Evolutionary conservation across 176 grass and related monocot species (phyloP).

Genomic region (Aegilops longissima): DNA sequence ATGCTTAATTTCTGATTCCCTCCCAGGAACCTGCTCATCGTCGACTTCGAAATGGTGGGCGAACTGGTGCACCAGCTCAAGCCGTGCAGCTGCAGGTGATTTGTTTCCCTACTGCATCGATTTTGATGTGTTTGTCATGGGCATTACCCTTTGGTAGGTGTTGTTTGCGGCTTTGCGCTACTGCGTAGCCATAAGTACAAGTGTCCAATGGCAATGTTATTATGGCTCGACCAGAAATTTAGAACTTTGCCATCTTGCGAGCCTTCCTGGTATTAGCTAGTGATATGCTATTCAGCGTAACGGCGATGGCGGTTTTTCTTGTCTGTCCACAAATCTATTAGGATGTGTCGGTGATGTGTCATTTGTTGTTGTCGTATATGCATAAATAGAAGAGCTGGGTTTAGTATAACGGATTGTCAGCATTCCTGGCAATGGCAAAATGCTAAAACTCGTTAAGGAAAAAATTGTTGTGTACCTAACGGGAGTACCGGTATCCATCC

Average conservation of each 20-base stretch:
- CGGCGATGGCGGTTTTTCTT: background rate
- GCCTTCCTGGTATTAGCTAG: too few species aligned
- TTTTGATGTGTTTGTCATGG: background rate
- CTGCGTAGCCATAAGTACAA: too few species aligned
- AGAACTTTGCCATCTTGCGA: background rate
- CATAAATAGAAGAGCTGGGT: background rate
- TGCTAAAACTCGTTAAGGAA: background rate
- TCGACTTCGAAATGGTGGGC: too few species aligned
- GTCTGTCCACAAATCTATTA: background rate
- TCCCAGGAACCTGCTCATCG: too few species aligned
- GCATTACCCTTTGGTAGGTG: background rate
- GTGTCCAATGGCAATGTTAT: too few species aligned
- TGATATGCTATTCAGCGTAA: too few species aligned
- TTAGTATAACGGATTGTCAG: background rate
- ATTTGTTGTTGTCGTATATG: background rate
- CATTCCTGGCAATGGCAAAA: background rate
- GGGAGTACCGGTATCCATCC: background rate
- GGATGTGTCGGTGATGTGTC: background rate
- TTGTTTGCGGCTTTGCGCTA: too few species aligned
- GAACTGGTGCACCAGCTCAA: too few species aligned
- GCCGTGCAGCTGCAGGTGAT: too few species aligned
- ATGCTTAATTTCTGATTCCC: too few species aligned
- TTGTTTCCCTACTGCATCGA: too few species aligned
- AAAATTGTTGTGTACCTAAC: too few species aligned
- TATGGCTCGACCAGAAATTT: background rate